Evolutionary conservation across 164 flowering plant species (phyloP), one percentile per base, ranked within the genome.

Genomic region (Chimonanthus salicifolius): DNA sequence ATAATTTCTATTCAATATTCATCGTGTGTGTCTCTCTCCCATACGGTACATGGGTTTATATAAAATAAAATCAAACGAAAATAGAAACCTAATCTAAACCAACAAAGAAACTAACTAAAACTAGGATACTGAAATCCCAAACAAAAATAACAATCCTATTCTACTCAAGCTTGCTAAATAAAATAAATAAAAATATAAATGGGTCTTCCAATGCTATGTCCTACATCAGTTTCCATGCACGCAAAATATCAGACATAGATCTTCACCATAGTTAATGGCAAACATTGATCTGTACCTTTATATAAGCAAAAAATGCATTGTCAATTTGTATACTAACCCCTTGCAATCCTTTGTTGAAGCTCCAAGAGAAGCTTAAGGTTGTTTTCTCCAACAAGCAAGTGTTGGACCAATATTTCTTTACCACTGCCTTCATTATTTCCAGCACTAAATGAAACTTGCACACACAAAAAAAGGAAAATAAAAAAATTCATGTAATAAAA

Each of bases 341-440:
- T 77, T 20, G 84, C 72, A 77, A 86, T 75, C 73, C 83, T 86
- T 76, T 84, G 77, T 74, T 84, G 89, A 76, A 94, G 86, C 78
- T 91, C 92, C 64, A 76, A 9, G 68, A 94, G 70, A 66, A 92
- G 97, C 79, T 90, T 82, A 68, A 73, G 83, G 74, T 92, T 86
- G 73, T 86, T 86, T 78, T 83, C 92, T 74, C 87, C 84, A 33
- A 94, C 89, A 79, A 94, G 98, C 88, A 94, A 87, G 76, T 94
- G 97, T 80, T 94, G 97, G 67, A 94, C 92, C 82, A 92, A 68
- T 81, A 90, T 80, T 79, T 92, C 98, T 78, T 86, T 84, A 62
- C 80, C 81, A 70, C 69, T 82, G 16, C 77, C 90, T 58, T 80
- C 82, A 75, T 74, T 75, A 70, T 77, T 80, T 73, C 75, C 86